These are phyloP conservation scores for Aspergillus glaucus DNA, from an alignment of 2,329 filamentous ascomycete genomes.

Conservation along the genomic window DNA sequence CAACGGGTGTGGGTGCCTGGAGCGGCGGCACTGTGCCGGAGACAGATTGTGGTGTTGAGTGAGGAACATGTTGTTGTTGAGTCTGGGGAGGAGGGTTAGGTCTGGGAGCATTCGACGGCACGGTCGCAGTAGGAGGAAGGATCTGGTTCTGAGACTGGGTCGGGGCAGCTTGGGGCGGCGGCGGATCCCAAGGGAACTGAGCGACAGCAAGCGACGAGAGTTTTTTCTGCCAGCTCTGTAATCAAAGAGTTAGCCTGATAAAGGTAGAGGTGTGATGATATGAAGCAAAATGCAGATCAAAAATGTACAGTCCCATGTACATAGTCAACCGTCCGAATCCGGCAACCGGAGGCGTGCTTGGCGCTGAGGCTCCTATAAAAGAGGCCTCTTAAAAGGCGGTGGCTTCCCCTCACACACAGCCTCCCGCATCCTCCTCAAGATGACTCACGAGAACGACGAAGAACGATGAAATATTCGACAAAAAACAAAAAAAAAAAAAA, in stretches of 20 bases:
- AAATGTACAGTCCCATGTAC: no score
- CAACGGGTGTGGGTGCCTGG: conserved; percentile 15
- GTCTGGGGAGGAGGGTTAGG: conserved; percentile 24
- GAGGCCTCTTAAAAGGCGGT: conserved; percentile 31
- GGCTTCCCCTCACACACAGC: conserved; percentile 33
- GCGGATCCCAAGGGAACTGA: conserved; percentile 90
- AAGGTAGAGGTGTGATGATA: neutral
- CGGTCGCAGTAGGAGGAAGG: conserved; percentile 33
- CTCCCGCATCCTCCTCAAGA: conserved; percentile 21
- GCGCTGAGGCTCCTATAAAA: conserved; percentile 19
- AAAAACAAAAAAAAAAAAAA: conserved; percentile 1
- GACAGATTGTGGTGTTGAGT: conserved; percentile 28
- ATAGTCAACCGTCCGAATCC: no score
- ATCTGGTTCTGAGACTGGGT: conserved; percentile 36
- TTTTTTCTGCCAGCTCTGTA: conserved; percentile 88
- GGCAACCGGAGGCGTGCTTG: conserved; percentile 10
- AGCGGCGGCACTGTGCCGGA: conserved; percentile 21
- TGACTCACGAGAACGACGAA: no score
- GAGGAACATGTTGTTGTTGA: conserved; percentile 31
- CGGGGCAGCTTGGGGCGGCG: conserved; percentile 51
- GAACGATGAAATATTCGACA: no score
- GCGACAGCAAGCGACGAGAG: conserved; percentile 79
- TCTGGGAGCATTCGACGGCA: conserved; percentile 40
- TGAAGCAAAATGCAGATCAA: no score
- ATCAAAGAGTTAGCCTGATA: neutral